Evolutionary conservation across 495 filamentous ascomycete genomes (phyloP).

Genomic region (Tuber aestivum): DNA sequence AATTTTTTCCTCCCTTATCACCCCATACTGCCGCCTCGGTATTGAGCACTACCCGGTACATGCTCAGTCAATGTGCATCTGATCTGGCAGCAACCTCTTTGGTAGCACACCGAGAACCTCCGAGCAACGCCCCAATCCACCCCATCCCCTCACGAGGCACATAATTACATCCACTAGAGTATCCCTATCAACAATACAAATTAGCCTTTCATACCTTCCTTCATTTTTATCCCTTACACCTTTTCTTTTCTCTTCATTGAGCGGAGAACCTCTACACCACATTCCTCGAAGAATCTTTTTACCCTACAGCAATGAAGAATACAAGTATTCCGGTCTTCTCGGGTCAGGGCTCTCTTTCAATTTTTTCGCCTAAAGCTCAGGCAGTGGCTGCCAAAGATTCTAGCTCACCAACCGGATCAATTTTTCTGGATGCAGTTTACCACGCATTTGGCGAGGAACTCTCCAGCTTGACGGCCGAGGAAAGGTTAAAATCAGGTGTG

Average conservation of each 20-base stretch:
- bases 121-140: not conserved
- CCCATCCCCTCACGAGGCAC: not conserved
- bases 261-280: not conserved
- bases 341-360: constrained; percentile 27
- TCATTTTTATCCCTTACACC: not conserved
- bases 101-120: not conserved
- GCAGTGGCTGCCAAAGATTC: constrained; percentile 25
- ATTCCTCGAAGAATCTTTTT: not conserved
- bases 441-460: constrained; percentile 28
- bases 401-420: constrained; percentile 21
- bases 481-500: constrained; percentile 13
- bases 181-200: not conserved
- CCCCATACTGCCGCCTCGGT: not conserved
- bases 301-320: constrained; percentile 12
- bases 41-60: not conserved
- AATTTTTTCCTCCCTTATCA: not conserved
- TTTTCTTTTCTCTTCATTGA: constrained; percentile 8
- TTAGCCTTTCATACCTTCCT: not conserved
- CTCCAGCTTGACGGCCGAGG: constrained; percentile 17
- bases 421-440: constrained; percentile 23
- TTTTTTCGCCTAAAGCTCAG: constrained; percentile 27
- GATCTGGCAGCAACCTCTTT: not conserved
- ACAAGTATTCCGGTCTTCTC: constrained; percentile 30
- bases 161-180: not conserved
- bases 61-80: not conserved